Percentiles rank a stretch among this genome's conserved stretches.
Conservation (phyloP, 2,329 filamentous ascomycete species). For the Colletotrichum australisinense region DNA sequence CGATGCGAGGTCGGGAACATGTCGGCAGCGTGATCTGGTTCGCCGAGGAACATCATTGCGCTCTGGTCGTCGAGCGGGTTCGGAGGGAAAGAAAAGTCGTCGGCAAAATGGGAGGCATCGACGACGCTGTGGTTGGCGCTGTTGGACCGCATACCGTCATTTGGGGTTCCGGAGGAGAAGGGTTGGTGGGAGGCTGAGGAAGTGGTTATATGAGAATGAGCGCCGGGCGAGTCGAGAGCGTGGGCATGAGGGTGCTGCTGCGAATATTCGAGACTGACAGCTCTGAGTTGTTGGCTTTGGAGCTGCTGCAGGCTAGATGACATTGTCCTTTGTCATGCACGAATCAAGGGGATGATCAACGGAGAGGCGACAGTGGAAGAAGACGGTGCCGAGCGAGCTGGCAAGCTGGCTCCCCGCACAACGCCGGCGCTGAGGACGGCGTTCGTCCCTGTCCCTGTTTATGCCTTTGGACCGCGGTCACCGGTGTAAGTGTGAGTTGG, state of each 20-base stretch:
- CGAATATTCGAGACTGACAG: conserved; percentile 49
- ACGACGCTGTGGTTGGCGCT: conserved; percentile 53
- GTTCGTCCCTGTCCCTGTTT: conserved; percentile 32
- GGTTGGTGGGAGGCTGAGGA: conserved; percentile 32
- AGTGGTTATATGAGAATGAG: conserved; percentile 34
- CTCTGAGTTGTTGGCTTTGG: conserved; percentile 47
- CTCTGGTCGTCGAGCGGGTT: conserved; percentile 54
- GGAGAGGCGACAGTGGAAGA: conserved; percentile 35
- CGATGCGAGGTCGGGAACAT: conserved; percentile 45
- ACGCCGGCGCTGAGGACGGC: conserved; percentile 27
- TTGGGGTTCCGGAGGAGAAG: conserved; percentile 39
- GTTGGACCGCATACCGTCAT: conserved; percentile 47
- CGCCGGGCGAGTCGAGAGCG: conserved; percentile 32
- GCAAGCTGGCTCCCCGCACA: conserved; percentile 25
- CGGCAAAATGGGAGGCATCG: conserved; percentile 59
- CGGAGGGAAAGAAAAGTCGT: conserved; percentile 65
- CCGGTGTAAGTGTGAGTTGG: conserved; percentile 28
- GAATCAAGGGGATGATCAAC: conserved; percentile 42
- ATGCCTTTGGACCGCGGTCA: conserved; percentile 23
- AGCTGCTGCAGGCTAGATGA: conserved; percentile 48
- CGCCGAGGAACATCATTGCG: conserved; percentile 50
- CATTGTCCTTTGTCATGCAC: conserved; percentile 48
- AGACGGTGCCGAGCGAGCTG: conserved; percentile 19
- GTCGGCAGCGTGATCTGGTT: conserved; percentile 47
- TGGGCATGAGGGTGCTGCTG: conserved; percentile 35